Conservation (phyloP, 2,329 filamentous ascomycete genomes). For the Pseudopyricularia javanii region DNA sequence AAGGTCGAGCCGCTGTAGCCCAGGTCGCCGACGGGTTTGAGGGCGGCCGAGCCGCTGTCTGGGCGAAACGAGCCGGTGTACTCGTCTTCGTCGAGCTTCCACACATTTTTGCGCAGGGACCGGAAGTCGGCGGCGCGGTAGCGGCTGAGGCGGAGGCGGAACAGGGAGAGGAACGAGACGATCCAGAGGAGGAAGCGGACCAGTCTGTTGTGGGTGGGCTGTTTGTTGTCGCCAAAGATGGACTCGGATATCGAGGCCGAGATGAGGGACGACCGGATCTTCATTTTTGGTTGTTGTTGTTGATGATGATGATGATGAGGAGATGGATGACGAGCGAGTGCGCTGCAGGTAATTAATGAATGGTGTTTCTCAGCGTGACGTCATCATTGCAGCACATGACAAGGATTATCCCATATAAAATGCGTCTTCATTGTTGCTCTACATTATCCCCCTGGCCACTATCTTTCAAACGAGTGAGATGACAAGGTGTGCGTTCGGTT, state of each 20-base stretch:
- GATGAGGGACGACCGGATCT: neutral
- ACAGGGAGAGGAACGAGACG: conserved; percentile 37
- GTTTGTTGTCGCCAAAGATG: neutral
- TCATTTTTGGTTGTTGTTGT: neutral
- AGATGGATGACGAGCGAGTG: no score
- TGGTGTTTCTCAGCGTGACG: no score
- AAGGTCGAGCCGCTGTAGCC: conserved; percentile 69
- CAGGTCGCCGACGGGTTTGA: conserved; percentile 53
- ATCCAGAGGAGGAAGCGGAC: conserved; percentile 29
- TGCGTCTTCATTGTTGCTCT: neutral
- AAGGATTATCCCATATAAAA: neutral
- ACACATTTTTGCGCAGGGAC: conserved; percentile 30
- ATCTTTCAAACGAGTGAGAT: neutral
- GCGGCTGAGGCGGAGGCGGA: conserved; percentile 32
- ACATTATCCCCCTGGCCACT: neutral
- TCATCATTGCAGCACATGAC: no score
- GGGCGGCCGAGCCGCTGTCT: conserved; percentile 16
- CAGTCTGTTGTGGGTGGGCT: conserved; percentile 13
- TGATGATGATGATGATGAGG: no score
- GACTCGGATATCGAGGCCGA: neutral
- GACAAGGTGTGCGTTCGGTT: neutral
- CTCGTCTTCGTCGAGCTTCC: conserved; percentile 21
- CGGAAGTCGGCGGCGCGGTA: conserved; percentile 35
- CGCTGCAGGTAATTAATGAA: no score
- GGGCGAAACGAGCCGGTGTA: conserved; percentile 23